Evolutionary conservation across 345 rosid species (phyloP), one percentile per base, ranked within the genome.

Genomic region (Sisymbrium altissimum): DNA sequence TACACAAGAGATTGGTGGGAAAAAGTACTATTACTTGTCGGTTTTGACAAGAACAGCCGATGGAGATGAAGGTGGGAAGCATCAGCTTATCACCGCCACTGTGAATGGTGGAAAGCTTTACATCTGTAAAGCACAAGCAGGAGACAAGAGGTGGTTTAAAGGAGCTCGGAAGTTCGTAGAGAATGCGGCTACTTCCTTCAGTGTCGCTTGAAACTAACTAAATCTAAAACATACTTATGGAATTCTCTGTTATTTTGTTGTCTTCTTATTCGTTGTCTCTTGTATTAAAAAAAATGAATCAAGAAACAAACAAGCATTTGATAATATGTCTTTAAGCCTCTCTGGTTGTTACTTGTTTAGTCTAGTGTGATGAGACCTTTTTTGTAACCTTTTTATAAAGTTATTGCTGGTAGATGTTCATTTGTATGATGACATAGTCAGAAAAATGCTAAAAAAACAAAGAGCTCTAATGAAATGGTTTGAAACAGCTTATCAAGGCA

Each of bases 141-240:
- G 99, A 27, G 97, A 94, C 86, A 91, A 93, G 88, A 89, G 98
- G 79, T 93, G 98, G 98, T 93, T 93, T 69, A 93, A 93, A 79
- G 98, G 97, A 58, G 91, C 97, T 9, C 88, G 81, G 55, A 93
- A 79, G 80, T 91, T 72, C 14, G 91, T 91, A 3, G 94, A 93
- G 85, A 88, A 70, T 72, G 21, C 96, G 12, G 82, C 87, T 4
- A 76, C 60, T 79, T 91, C 93, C 36, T 93, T 91, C 86, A 91
- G 90, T 54, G 78, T 93, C 80, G 98, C 96, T 43, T 93, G 80
- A 84, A 35, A 12, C 30, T 52, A 54, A 29, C 53, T 36, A 14
- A 74, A 57, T 8, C 3, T 18, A 3, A 46, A 66, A 48, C 57
- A 52, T 39, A 39, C 7, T 19, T 32, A 27, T 29, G 13, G 4